Evolutionary conservation across 345 rosid genomes (phyloP).

Genomic region (Cardiospermum halicacabum): DNA sequence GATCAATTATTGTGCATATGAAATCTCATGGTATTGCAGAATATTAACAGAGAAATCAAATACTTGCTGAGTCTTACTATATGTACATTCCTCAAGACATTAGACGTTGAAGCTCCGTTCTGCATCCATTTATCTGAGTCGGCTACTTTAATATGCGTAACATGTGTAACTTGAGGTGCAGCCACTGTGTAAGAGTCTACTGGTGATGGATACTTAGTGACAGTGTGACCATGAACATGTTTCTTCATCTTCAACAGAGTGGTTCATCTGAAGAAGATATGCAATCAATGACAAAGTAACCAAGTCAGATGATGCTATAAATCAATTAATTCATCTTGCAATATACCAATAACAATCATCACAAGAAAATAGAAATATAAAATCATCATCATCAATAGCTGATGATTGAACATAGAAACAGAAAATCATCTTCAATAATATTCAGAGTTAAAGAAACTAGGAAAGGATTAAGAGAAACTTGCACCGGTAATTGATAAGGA

Average conservation of each 20-base stretch:
- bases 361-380: not conserved
- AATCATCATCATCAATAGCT: not conserved
- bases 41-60: not conserved
- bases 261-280: conserved; percentile 6
- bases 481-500: conserved; percentile 4
- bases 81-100: conserved; percentile 58
- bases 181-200: conserved; percentile 50
- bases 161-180: conserved; percentile 36
- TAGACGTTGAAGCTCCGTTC: conserved; percentile 27
- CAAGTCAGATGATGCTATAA: not conserved
- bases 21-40: not conserved
- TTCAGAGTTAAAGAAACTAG: not conserved
- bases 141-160: conserved; percentile 40
- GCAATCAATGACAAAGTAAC: too few relatives aligned
- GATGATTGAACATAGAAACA: too few relatives aligned
- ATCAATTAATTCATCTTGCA: not conserved
- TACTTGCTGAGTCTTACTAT: conserved; percentile 44
- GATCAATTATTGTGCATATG: not conserved
- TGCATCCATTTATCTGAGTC: conserved; percentile 25
- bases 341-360: not conserved
- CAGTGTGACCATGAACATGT: conserved; percentile 26
- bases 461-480: not conserved
- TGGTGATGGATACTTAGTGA: conserved; percentile 64
- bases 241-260: not conserved
- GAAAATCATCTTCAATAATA: not conserved